Evolutionary conservation across 305 asterid species (phyloP).

Genomic region (Ilex paraguariensis): DNA sequence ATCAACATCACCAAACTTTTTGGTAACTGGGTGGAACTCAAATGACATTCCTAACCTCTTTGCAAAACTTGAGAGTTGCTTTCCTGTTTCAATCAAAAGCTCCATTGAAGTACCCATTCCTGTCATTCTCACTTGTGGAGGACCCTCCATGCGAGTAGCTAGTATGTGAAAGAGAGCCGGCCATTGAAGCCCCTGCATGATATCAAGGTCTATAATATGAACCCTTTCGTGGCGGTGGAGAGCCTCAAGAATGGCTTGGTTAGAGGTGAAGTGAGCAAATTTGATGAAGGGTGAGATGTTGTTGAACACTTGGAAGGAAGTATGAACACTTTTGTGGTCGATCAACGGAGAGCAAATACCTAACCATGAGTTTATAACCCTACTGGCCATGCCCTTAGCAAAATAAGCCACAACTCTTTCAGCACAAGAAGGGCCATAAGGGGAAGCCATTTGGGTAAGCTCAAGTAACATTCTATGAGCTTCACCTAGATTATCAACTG

Average conservation of each 20-base stretch:
- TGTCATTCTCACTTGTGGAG: constrained; percentile 62
- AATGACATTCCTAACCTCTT: constrained; percentile 54
- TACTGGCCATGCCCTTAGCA: constrained; percentile 63
- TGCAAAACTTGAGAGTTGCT: constrained; percentile 52
- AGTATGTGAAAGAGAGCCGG: constrained; percentile 75
- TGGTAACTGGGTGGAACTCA: constrained; percentile 51
- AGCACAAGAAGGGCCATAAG: constrained; percentile 46
- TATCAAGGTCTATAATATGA: constrained; percentile 64
- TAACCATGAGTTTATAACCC: constrained; percentile 71
- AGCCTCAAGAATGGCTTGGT: constrained; percentile 73
- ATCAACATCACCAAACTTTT: constrained; percentile 43
- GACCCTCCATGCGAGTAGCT: constrained; percentile 64
- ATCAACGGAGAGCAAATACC: constrained; percentile 52
- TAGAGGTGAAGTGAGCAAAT: constrained; percentile 72
- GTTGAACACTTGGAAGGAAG: constrained; percentile 58
- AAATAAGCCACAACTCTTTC: constrained; percentile 71
- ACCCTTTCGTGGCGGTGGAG: constrained; percentile 38
- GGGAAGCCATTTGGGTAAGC: constrained; percentile 58
- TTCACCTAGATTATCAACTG: constrained; percentile 56
- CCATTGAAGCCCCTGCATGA: constrained; percentile 91
- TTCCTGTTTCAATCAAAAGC: constrained; percentile 51
- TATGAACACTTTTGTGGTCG: constrained; percentile 29
- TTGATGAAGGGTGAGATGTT: constrained; percentile 56
- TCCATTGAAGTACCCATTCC: constrained; percentile 57
- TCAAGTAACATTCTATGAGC: constrained; percentile 67